Evolutionary conservation across 192 early-diverging fungal species (phyloP), one percentile per base, ranked within the genome.

Genomic region (Oehlia diaphana): DNA sequence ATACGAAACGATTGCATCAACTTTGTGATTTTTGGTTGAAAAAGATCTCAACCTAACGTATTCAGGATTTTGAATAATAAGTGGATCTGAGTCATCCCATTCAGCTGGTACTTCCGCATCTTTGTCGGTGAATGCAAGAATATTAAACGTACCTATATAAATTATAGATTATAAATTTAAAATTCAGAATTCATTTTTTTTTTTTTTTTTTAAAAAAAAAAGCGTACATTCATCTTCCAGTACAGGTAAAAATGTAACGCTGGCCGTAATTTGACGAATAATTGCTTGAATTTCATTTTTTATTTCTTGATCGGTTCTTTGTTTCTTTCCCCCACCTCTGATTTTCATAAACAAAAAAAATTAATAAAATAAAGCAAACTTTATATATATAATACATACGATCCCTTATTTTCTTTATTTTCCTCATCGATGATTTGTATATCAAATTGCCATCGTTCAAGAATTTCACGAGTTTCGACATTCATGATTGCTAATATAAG

Each of bases 361-460:
- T 14, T 28, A 7, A 63, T 62, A 53, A 2, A 31, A 31, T 31
- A 31, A 73, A 19, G 19, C 9, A 26, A 66, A 28, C 14, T 8
- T 16, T 14, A 66, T 1, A 33, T 33, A 14, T 28, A 74, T 26
- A 62, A 49, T 58, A 67, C 73, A 13, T 69, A 53, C 63, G 28
- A 16, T 42, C 62, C 21, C 23, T n/a, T 53, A 21, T 49, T 53
- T 67, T 74, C n/a, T 14, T 61, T n/a, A n/a, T 76, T 77, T 8
- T 81, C 50, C 7, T 92, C 86, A 50, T 89, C 84, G 28, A 90
- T 88, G n/a, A 94, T 80, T 35, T 93, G 87, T 49, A 97, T 89
- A 85, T 97, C 94, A 84, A 99, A 99, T 79, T 97, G 94, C 97
- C 96, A 98, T 63, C 96, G 91, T 84, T 98, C 96, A 4, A 97